These are phyloP conservation scores for Crucihimalaya himalaica DNA, from an alignment of 345 rosid genomes.

Conservation along the genomic window DNA sequence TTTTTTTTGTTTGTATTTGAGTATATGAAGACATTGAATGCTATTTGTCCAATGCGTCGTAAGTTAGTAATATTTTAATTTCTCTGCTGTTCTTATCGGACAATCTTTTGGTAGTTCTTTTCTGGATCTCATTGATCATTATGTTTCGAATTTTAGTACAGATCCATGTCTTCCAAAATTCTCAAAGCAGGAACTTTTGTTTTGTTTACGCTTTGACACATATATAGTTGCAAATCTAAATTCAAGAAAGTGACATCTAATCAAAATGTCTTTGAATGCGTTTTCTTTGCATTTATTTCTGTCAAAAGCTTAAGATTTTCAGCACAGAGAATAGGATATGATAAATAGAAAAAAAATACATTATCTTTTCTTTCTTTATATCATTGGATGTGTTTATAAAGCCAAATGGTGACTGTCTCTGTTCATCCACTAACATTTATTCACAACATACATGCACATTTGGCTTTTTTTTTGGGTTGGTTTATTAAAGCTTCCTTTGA, in stretches of 20 bases:
- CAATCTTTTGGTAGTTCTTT: background rate
- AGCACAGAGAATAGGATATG: background rate
- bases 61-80: background rate
- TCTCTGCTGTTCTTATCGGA: background rate
- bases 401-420: constrained; percentile 19
- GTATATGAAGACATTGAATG: background rate
- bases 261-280: constrained; percentile 39
- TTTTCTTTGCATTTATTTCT: constrained; percentile 22
- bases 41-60: background rate
- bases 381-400: constrained; percentile 21
- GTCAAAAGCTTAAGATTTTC: background rate
- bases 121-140: constrained; percentile 29
- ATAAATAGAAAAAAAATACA: background rate
- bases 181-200: constrained; percentile 5
- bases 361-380: constrained; percentile 18
- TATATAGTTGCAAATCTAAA: constrained; percentile 18
- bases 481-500: background rate
- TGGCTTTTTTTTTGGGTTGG: background rate
- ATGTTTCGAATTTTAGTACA: constrained; percentile 10
- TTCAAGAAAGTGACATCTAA: constrained; percentile 35
- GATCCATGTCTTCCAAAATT: constrained; percentile 21
- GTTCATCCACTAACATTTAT: constrained; percentile 15
- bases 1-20: background rate
- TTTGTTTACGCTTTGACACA: constrained; percentile 11
- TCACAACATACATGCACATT: background rate